Conservation (phyloP, 371 early-diverging fungal species). For the Chytridium lagenaria region DNA sequence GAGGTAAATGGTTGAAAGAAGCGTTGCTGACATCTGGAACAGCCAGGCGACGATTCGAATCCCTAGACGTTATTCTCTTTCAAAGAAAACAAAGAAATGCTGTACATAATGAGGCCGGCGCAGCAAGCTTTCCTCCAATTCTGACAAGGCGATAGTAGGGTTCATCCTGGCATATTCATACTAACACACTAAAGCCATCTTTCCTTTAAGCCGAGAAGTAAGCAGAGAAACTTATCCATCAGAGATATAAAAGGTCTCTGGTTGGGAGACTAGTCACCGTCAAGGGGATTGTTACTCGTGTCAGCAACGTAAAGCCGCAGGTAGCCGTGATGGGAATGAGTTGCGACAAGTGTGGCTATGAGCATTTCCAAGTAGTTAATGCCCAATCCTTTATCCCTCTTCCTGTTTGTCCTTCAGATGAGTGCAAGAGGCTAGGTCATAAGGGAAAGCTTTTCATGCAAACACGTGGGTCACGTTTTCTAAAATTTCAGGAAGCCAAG, state of each 20-base stretch:
- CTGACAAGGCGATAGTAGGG: slow-evolving; percentile 87
- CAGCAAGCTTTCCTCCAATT: slow-evolving; percentile 71
- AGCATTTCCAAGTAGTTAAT: slow-evolving; percentile 90
- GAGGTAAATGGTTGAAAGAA: slow-evolving; percentile 20
- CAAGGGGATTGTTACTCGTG: slow-evolving; percentile 96
- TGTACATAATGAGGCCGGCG: slow-evolving; percentile 56
- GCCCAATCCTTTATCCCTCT: slow-evolving; percentile 74
- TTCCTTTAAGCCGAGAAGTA: slow-evolving; percentile 78
- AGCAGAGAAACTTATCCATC: slow-evolving; percentile 74
- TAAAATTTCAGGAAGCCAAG: slow-evolving; percentile 95
- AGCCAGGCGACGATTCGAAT: slow-evolving; percentile 76
- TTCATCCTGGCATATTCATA: neutral
- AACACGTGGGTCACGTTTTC: slow-evolving; percentile 93
- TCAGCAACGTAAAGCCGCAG: slow-evolving; percentile 96
- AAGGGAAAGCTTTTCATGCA: slow-evolving; percentile 93
- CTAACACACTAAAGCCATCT: slow-evolving; percentile 64
- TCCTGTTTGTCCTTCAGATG: slow-evolving; percentile 86
- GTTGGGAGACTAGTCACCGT: slow-evolving; percentile 92
- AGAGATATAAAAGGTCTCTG: slow-evolving; percentile 83
- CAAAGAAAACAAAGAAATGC: slow-evolving; percentile 80
- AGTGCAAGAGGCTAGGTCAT: slow-evolving; percentile 83
- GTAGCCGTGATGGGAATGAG: slow-evolving; percentile 75
- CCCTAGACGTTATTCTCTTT: slow-evolving; percentile 87
- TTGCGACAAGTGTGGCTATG: slow-evolving; percentile 97
- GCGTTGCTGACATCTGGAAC: slow-evolving; percentile 36